phyloP scores from a whole-genome alignment of 345 rosid species.

The Heritiera littoralis region DNA sequence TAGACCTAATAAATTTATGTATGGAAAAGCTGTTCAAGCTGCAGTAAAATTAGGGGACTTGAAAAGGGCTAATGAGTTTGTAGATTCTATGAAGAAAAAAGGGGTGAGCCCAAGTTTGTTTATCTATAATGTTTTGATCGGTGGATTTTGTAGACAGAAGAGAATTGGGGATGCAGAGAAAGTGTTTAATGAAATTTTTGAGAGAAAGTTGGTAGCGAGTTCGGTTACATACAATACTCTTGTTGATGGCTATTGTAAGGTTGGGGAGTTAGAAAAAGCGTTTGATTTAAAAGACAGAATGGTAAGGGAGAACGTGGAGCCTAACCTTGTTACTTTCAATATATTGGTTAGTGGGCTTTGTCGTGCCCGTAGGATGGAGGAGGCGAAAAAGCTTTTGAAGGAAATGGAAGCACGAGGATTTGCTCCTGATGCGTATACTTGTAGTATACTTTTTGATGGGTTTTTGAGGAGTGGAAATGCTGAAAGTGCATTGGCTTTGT shows the following conservation, averaged over 20 bases:
- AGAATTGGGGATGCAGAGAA: slow-evolving; percentile 62
- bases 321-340: slow-evolving; percentile 68
- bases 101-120: slow-evolving; percentile 51
- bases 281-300: slow-evolving; percentile 53
- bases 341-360: slow-evolving; percentile 66
- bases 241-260: slow-evolving; percentile 72
- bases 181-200: slow-evolving; percentile 66
- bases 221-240: slow-evolving; percentile 65
- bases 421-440: slow-evolving; percentile 63
- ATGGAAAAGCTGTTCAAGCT: slow-evolving; percentile 71
- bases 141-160: slow-evolving; percentile 57
- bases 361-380: slow-evolving; percentile 56
- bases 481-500: slow-evolving; percentile 49
- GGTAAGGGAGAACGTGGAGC: slow-evolving; percentile 48
- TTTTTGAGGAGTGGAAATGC: slow-evolving; percentile 39
- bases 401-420: slow-evolving; percentile 75
- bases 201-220: slow-evolving; percentile 39
- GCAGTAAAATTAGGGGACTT: slow-evolving; percentile 65
- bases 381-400: slow-evolving; percentile 46
- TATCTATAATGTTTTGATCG: slow-evolving; percentile 62
- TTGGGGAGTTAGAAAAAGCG: slow-evolving; percentile 51
- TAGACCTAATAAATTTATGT: slow-evolving; percentile 56
- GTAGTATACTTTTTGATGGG: slow-evolving; percentile 58
- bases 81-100: slow-evolving; percentile 56
- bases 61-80: slow-evolving; percentile 49